Evolutionary conservation across 2,329 filamentous ascomycete species (phyloP).

Genomic region (Scedosporium dehoogii): DNA sequence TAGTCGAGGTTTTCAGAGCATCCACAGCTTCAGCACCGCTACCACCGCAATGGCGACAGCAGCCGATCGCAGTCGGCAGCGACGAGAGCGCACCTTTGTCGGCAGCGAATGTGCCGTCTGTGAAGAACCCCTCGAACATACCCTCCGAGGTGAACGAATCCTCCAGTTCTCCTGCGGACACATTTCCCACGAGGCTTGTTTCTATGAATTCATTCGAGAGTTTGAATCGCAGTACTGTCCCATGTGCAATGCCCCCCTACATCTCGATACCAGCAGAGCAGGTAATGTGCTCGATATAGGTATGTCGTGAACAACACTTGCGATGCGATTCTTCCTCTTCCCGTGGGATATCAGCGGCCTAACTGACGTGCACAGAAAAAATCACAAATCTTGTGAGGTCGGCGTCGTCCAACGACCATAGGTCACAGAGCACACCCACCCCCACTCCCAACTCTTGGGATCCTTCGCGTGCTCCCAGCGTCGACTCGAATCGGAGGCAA

Average conservation of each 20-base stretch:
- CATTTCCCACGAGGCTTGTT: slow-evolving; percentile 95
- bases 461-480: not conserved
- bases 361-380: slow-evolving; percentile 56
- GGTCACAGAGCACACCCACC: slow-evolving; percentile 40
- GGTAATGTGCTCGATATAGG: slow-evolving; percentile 90
- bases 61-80: slow-evolving; percentile 64
- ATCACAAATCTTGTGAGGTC: slow-evolving; percentile 87
- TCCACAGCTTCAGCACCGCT: not conserved
- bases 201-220: slow-evolving; percentile 96
- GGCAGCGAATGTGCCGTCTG: slow-evolving; percentile 92
- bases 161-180: slow-evolving; percentile 95
- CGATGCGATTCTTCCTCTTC: not conserved
- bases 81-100: slow-evolving; percentile 89
- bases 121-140: slow-evolving; percentile 94
- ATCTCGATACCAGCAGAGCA: slow-evolving; percentile 83
- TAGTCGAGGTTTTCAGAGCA: not conserved
- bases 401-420: slow-evolving; percentile 56
- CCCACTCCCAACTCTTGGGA: slow-evolving; percentile 32
- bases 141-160: slow-evolving; percentile 83
- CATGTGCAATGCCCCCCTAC: slow-evolving; percentile 82
- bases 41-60: slow-evolving; percentile 25
- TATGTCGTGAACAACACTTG: slow-evolving; percentile 27
- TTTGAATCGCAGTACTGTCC: slow-evolving; percentile 92
- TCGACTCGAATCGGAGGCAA: slow-evolving; percentile 2
- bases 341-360: not conserved